These are phyloP conservation scores for Kernera saxatilis DNA, from an alignment of 345 rosid genomes.

Conservation along the genomic window DNA sequence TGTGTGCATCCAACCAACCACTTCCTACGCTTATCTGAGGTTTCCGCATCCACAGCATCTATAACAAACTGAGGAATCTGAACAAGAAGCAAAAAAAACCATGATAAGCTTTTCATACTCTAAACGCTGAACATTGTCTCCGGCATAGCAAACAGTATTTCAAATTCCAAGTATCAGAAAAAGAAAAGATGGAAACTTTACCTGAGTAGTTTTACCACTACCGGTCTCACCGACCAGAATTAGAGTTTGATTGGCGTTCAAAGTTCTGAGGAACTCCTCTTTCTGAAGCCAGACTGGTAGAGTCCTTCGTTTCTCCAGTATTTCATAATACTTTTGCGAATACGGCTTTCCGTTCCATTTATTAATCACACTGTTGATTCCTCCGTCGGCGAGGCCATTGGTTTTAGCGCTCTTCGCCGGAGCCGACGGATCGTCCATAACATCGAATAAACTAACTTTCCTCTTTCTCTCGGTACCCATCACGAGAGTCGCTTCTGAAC, in stretches of 20 bases:
- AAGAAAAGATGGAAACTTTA: conserved; percentile 21
- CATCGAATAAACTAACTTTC: conserved; percentile 91
- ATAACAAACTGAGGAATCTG: conserved; percentile 98
- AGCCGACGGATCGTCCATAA: conserved; percentile 65
- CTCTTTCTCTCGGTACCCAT: conserved; percentile 94
- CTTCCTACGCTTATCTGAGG: conserved; percentile 71
- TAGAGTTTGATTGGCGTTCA: conserved; percentile 57
- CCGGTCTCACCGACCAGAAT: conserved; percentile 95
- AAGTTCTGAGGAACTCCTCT: conserved; percentile 64
- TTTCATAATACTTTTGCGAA: conserved; percentile 70
- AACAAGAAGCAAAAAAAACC: conserved; percentile 21
- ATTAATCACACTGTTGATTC: conserved; percentile 39
- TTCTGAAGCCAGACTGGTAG: conserved; percentile 95
- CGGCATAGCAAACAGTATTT: not conserved
- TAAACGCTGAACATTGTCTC: not conserved
- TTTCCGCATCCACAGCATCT: conserved; percentile 78
- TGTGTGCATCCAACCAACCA: conserved; percentile 94
- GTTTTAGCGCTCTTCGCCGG: conserved; percentile 34
- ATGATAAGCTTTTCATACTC: not conserved
- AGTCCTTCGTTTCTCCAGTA: conserved; percentile 74
- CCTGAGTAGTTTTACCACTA: conserved; percentile 98
- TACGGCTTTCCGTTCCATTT: conserved; percentile 79
- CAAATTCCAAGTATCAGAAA: not conserved
- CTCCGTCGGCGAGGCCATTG: conserved; percentile 19
- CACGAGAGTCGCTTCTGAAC: not conserved